phyloP scores from a whole-genome alignment of 2,329 filamentous ascomycete genomes.

The Diaporthe australafricana region DNA sequence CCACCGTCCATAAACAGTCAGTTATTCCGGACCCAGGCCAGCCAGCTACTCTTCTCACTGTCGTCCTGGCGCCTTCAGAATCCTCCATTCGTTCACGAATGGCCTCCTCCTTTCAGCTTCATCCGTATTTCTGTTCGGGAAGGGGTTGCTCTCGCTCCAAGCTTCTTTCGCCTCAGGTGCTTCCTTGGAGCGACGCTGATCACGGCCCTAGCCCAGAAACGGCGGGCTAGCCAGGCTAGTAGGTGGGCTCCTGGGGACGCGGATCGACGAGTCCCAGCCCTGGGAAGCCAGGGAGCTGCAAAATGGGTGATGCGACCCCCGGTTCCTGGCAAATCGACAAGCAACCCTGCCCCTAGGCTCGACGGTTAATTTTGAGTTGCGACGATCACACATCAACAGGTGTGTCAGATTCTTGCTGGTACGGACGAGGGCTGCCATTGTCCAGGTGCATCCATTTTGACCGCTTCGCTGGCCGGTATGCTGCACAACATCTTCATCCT shows the following conservation, averaged over 20 bases:
- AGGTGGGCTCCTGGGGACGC: conserved; percentile 17
- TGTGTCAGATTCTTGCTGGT: conserved; percentile 31
- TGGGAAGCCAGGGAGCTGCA: conserved; percentile 22
- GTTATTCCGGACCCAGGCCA: conserved; percentile 3
- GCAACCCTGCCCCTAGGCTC: conserved; percentile 33
- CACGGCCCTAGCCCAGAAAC: not conserved
- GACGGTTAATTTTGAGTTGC: conserved; percentile 33
- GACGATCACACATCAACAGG: conserved; percentile 32
- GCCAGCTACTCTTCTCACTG: not conserved
- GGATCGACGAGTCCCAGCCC: conserved; percentile 29
- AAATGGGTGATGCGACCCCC: conserved; percentile 29
- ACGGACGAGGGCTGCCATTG: conserved; percentile 24
- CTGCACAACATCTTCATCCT: conserved; percentile 23
- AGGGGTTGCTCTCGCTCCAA: conserved; percentile 16
- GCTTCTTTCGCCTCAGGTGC: conserved; percentile 26
- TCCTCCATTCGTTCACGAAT: not conserved
- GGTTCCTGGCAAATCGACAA: conserved; percentile 33
- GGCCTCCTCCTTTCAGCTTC: conserved; percentile 5
- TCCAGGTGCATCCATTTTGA: conserved; percentile 13
- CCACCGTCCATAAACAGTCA: conserved; percentile 5
- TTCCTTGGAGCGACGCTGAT: conserved; percentile 24
- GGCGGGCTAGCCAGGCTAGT: conserved; percentile 19
- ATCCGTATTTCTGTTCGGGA: conserved; percentile 6
- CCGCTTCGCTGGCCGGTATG: conserved; percentile 21
- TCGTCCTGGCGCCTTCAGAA: not conserved